phyloP scores from a whole-genome alignment of 345 rosid genomes.

The Eucalyptus sp. region DNA sequence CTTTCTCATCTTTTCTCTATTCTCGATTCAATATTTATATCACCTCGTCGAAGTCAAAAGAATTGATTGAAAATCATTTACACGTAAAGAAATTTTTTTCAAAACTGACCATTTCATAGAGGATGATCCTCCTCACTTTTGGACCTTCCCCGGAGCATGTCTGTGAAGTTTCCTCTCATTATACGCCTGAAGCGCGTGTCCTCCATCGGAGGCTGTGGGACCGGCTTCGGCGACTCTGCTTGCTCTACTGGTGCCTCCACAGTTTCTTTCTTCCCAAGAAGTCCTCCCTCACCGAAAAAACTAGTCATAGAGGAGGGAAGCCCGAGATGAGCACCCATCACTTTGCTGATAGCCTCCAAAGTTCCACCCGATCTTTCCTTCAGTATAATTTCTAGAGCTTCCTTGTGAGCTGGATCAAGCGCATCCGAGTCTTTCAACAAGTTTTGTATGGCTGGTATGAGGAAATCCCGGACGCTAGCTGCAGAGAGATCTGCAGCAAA shows the following conservation, averaged over 20 bases:
- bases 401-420: constrained; percentile 93
- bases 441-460: constrained; percentile 75
- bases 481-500: constrained; percentile 56
- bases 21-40: not conserved
- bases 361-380: constrained; percentile 90
- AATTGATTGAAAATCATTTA: not conserved
- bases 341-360: constrained; percentile 72
- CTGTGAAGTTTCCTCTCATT: constrained; percentile 84
- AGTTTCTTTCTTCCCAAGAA: constrained; percentile 68
- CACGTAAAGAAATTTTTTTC: not conserved
- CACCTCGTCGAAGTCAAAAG: not conserved
- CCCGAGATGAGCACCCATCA: constrained; percentile 94
- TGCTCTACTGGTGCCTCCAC: constrained; percentile 20
- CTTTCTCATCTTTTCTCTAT: not conserved
- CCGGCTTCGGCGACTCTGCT: constrained; percentile 37
- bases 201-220: constrained; percentile 24
- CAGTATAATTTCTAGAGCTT: constrained; percentile 84
- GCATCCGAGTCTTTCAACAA: constrained; percentile 74
- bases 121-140: constrained; percentile 44
- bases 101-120: constrained; percentile 7
- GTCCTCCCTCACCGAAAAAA: constrained; percentile 81
- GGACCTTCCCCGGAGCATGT: constrained; percentile 71
- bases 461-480: constrained; percentile 60
- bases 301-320: constrained; percentile 79
- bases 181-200: constrained; percentile 91